Conservation (phyloP, 805 yeast species). For the Candida tibetensis region DNA sequence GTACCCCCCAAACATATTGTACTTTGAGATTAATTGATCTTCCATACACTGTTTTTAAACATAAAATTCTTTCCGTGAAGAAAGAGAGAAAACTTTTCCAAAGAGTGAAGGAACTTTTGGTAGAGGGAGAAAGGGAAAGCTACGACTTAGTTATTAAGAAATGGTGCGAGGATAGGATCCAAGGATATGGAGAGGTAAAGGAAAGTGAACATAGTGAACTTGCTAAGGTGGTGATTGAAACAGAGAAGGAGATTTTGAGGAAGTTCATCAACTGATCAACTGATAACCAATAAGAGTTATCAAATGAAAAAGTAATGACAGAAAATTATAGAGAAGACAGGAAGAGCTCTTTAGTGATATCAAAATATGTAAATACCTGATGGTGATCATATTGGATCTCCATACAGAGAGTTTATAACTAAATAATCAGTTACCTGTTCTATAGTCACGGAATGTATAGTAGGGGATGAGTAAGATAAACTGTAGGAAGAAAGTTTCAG, state of each 20-base stretch:
- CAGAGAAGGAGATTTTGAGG: constrained; percentile 26
- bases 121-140: constrained; percentile 11
- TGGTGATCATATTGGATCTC: no score
- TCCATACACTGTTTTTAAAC: constrained; percentile 26
- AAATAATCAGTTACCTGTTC: no score
- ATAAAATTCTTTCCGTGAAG: constrained; percentile 16
- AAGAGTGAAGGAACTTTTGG: constrained; percentile 17
- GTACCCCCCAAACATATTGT: constrained; percentile 45
- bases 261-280: no score
- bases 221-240: constrained; percentile 18
- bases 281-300: no score
- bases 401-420: no score
- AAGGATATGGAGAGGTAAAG: constrained; percentile 14
- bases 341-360: no score
- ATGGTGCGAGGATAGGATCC: constrained; percentile 29
- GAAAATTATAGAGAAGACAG: constrained; percentile 2
- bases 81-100: constrained; percentile 21
- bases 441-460: no score
- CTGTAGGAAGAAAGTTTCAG: no score
- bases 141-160: constrained; percentile 12
- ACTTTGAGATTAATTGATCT: constrained; percentile 25
- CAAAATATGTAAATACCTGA: no score
- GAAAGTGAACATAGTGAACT: constrained; percentile 10
- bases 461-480: no score
- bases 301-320: not conserved